Conservation (phyloP, 768 basidiomycete genomes). For the Phlebiopsis flavidoalba region DNA sequence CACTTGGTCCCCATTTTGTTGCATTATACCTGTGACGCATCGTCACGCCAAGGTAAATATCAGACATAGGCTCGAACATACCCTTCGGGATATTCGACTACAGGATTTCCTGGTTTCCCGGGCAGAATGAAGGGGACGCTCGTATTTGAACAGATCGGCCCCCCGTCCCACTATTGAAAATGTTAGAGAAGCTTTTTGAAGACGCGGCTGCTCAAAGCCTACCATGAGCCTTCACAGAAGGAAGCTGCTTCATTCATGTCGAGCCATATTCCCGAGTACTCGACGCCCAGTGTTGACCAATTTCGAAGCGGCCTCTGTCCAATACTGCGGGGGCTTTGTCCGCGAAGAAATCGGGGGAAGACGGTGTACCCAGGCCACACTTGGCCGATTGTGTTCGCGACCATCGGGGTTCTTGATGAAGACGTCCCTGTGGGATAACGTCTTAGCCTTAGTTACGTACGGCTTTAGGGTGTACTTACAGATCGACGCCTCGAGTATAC, state of each 20-base stretch:
- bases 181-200: neutral
- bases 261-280: constrained; percentile 62
- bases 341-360: constrained; percentile 60
- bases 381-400: constrained; percentile 63
- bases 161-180: constrained; percentile 44
- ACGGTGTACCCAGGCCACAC: constrained; percentile 78
- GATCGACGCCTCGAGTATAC: constrained; percentile 55
- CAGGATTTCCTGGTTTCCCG: constrained; percentile 45
- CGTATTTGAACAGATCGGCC: constrained; percentile 50
- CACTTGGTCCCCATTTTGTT: constrained; percentile 58
- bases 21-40: constrained; percentile 48
- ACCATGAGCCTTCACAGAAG: constrained; percentile 61
- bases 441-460: neutral
- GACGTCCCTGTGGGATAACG: constrained; percentile 37
- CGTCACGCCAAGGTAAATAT: neutral
- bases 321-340: constrained; percentile 50
- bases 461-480: constrained; percentile 30
- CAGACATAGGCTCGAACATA: constrained; percentile 18
- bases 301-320: constrained; percentile 56
- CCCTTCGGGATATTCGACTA: constrained; percentile 68
- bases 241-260: constrained; percentile 65
- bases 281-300: constrained; percentile 46
- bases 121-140: constrained; percentile 51
- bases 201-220: constrained; percentile 4
- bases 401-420: constrained; percentile 76